Evolutionary conservation across 345 rosid genomes (phyloP), one percentile per base, ranked within the genome.

Genomic region (Aurinia saxatilis): DNA sequence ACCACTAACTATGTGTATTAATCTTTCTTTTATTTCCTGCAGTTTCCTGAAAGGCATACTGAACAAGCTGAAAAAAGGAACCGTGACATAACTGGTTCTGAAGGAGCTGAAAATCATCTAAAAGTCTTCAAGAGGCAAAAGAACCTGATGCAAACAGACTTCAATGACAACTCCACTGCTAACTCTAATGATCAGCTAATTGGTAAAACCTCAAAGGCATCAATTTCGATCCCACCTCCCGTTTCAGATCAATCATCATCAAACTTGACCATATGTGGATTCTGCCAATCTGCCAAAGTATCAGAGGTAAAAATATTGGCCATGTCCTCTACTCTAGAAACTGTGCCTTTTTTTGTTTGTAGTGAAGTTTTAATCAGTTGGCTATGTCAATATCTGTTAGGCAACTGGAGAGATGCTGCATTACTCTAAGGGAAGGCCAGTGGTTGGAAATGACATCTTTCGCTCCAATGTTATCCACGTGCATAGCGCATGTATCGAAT

Each of bases 331-430:
- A 13, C 23, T 56, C 8, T 35, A 30, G 9, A 37, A 29, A 8
- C 8, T 13, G 19, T 30, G 25, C 16, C 7, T n/a, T 8, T 16
- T 17, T 19, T 70, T 25, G 6, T 29, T 1, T 34, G 19, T 6
- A 38, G n/a, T 38, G 34, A 29, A 41, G 57, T 27, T 30, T 38
- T 9, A 65, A 6, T 51, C 27, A 12, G 23, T 14, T 18, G 23
- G 11, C 7, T 55, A 14, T 35, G 41, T 21, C 47, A 27, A 9
- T 50, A 30, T 69, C 8, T 48, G 16, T 27, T 66, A 91, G 98
- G 77, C 61, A 37, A 80, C 87, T 59, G 98, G 95, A 27, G 75
- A 79, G 40, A 86, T 91, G 92, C 55, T 83, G 70, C 96, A 84
- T 73, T 88, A 71, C 68, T 41, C 57, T 16, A 71, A 66, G 33